phyloP scores from a whole-genome alignment of 441 rosid species.

The Capsella rubella region DNA sequence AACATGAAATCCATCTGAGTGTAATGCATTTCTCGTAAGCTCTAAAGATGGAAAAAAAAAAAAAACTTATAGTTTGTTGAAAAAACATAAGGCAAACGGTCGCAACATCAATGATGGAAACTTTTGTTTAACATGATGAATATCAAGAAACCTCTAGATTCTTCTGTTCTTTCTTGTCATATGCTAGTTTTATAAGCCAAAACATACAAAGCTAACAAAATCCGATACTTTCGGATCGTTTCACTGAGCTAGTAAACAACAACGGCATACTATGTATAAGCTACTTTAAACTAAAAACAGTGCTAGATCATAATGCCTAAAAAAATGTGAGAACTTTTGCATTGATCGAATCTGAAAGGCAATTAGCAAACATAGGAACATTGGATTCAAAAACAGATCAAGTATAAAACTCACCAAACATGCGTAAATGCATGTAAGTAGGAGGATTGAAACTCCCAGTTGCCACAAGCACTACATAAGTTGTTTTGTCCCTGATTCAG shows the following conservation, averaged over 20 bases:
- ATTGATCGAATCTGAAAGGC: not conserved
- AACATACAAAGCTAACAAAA: conserved; percentile 5
- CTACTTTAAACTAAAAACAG: conserved; percentile 12
- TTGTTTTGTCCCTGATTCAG: conserved; percentile 48
- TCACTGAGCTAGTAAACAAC: not conserved
- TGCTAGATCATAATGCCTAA: not conserved
- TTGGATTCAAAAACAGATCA: not conserved
- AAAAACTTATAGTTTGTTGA: not conserved
- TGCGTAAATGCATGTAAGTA: conserved; percentile 90
- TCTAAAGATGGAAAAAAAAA: conserved; percentile 53
- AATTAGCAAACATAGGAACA: not conserved
- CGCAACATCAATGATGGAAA: not conserved
- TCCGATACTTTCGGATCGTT: not conserved
- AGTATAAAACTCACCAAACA: conserved; percentile 54
- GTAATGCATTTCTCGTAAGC: conserved; percentile 84
- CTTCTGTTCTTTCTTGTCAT: not conserved
- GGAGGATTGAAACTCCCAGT: conserved; percentile 99
- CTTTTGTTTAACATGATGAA: not conserved
- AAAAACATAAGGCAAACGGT: conserved; percentile 9
- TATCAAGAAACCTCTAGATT: conserved; percentile 13
- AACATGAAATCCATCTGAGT: conserved; percentile 67
- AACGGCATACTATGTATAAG: not conserved
- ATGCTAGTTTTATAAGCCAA: conserved; percentile 11
- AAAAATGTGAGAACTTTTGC: not conserved
- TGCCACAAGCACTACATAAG: conserved; percentile 74